phyloP scores from a whole-genome alignment of 352 stramenopile species.

The Pythium guiyangense region DNA sequence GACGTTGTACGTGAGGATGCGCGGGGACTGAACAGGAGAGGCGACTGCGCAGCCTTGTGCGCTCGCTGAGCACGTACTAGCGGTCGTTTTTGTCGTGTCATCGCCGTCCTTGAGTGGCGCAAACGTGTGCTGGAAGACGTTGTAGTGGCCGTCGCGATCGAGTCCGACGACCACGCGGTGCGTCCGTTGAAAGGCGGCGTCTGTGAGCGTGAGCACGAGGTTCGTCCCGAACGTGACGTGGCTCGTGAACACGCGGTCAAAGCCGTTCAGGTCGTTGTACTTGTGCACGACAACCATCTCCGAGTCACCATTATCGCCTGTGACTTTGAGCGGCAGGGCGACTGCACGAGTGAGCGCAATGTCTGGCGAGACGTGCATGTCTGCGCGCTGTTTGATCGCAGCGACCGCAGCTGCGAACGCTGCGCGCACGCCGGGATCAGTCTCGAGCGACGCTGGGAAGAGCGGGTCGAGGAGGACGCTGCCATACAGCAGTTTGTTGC shows the following conservation, averaged over 20 bases:
- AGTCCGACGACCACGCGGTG: conserved; percentile 64
- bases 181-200: conserved; percentile 39
- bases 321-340: conserved; percentile 46
- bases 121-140: conserved; percentile 73
- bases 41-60: background rate
- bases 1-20: conserved; percentile 86
- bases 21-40: conserved; percentile 16
- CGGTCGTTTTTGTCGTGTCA: background rate
- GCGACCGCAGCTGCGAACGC: conserved; percentile 35
- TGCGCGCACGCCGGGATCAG: conserved; percentile 36
- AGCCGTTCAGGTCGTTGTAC: conserved; percentile 24
- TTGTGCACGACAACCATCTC: conserved; percentile 69
- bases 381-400: conserved; percentile 28
- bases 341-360: conserved; percentile 26
- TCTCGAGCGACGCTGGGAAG: conserved; percentile 19
- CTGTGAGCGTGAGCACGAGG: conserved; percentile 58
- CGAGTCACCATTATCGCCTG: conserved; percentile 61
- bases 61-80: background rate
- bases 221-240: conserved; percentile 70
- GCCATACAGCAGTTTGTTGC: conserved; percentile 57
- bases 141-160: conserved; percentile 66
- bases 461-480: conserved; percentile 46
- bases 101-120: conserved; percentile 14
- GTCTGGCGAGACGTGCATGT: conserved; percentile 36
- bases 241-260: conserved; percentile 45